Conservation (phyloP, 208 protist genomes). For the Porcisia hertigi region DNA sequence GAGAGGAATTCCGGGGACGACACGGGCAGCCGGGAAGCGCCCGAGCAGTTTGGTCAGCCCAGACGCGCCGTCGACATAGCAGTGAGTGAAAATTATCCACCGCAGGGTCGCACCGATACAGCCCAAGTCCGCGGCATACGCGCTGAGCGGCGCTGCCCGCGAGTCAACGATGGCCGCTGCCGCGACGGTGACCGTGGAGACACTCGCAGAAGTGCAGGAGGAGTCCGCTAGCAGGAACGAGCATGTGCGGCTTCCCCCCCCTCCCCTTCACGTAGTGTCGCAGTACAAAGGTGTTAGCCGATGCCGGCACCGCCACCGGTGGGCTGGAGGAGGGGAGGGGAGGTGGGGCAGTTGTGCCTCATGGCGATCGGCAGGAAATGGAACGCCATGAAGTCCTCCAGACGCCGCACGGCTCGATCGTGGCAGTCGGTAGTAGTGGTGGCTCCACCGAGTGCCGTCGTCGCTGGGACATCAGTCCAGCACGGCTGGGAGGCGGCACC, state of each 20-base stretch:
- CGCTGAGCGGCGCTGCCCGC: conserved; percentile 27
- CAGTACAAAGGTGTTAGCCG: too few relatives aligned
- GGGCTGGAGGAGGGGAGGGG: too few relatives aligned
- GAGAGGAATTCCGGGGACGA: conserved; percentile 41
- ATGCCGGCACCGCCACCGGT: too few relatives aligned
- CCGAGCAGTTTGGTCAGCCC: conserved; percentile 40
- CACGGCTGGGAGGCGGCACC: not conserved
- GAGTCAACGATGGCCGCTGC: conserved; percentile 62
- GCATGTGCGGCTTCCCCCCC: too few relatives aligned
- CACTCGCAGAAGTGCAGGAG: conserved; percentile 1
- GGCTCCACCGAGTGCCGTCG: not conserved
- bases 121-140: conserved; percentile 47
- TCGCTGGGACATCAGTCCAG: not conserved
- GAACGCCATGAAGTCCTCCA: too few relatives aligned
- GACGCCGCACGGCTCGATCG: too few relatives aligned
- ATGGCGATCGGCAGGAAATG: too few relatives aligned
- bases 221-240: too few relatives aligned
- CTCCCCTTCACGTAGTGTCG: too few relatives aligned
- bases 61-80: conserved; percentile 39
- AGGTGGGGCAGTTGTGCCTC: too few relatives aligned
- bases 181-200: not conserved
- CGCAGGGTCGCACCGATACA: conserved; percentile 34
- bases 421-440: too few relatives aligned
- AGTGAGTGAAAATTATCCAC: conserved; percentile 58
- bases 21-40: conserved; percentile 20